These are phyloP conservation scores for Ceratobasidium sp. DNA, from an alignment of 1,284 basidiomycete genomes.

Conservation along the genomic window DNA sequence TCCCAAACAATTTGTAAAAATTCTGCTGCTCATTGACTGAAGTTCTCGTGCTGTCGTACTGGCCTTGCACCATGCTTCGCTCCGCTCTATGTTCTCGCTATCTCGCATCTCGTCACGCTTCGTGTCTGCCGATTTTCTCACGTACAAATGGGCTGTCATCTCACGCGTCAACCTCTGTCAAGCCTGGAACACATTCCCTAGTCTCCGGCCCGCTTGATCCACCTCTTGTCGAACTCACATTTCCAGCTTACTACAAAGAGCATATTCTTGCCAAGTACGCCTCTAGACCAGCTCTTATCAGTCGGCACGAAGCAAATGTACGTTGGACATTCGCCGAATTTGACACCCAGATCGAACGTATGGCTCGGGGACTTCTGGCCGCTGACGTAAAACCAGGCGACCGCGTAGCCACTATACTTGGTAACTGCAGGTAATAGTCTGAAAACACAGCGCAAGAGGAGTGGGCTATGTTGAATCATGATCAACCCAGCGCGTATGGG, in stretches of 20 bases:
- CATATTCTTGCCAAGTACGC: slow-evolving; percentile 68
- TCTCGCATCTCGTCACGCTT: neutral
- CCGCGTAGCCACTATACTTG: slow-evolving; percentile 85
- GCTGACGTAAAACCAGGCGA: slow-evolving; percentile 84
- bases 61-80: slow-evolving; percentile 1
- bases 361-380: slow-evolving; percentile 76
- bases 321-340: slow-evolving; percentile 84
- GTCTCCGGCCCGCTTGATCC: slow-evolving; percentile 69
- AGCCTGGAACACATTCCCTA: slow-evolving; percentile 27
- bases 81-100: neutral
- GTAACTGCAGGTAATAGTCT: slow-evolving; percentile 75
- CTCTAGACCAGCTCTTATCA: slow-evolving; percentile 74
- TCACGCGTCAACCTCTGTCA: neutral
- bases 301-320: slow-evolving; percentile 73
- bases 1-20: neutral
- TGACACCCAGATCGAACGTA: slow-evolving; percentile 72
- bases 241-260: slow-evolving; percentile 72
- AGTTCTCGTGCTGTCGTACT: neutral
- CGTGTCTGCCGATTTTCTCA: neutral
- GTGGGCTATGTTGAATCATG: slow-evolving; percentile 4
- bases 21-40: neutral
- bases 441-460: slow-evolving; percentile 23
- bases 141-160: neutral
- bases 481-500: slow-evolving; percentile 74
- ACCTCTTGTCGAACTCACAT: slow-evolving; percentile 71